Conservation (phyloP, 2,329 filamentous ascomycete species). For the Didymosphaeria variabile region DNA sequence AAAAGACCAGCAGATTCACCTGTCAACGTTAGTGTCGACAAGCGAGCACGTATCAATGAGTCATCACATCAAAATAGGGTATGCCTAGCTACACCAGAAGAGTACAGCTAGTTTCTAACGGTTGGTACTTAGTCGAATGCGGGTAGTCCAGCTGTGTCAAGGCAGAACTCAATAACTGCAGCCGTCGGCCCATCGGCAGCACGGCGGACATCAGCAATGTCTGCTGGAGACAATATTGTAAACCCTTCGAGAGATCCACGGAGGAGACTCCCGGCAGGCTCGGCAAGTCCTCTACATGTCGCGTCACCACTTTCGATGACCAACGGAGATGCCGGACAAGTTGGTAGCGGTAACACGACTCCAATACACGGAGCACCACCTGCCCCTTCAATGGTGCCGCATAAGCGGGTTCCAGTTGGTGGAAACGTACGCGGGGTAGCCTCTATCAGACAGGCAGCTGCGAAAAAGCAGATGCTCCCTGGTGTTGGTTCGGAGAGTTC, state of each 20-base stretch:
- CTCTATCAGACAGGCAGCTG: neutral
- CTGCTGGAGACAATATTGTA: neutral
- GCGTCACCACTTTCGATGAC: constrained; percentile 6
- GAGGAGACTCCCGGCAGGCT: neutral
- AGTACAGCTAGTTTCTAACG: neutral
- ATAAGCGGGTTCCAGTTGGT: neutral
- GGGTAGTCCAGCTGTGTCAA: neutral
- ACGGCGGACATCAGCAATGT: neutral
- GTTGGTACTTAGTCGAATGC: neutral
- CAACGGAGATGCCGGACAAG: neutral
- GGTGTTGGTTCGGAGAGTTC: neutral
- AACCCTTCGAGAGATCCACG: constrained; percentile 1
- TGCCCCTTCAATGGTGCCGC: constrained; percentile 9
- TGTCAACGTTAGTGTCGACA: neutral
- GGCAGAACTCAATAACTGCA: neutral
- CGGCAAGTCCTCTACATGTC: neutral
- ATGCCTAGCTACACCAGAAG: neutral
- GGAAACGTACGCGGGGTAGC: neutral
- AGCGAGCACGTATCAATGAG: neutral
- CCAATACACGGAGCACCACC: constrained; percentile 3
- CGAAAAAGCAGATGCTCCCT: neutral
- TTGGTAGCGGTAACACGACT: constrained; percentile 2
- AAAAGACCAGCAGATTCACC: constrained; percentile 7
- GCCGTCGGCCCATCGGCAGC: neutral
- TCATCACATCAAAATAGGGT: neutral